These are phyloP conservation scores for Bjerkandera adusta DNA, from an alignment of 1,284 basidiomycete species.

Conservation along the genomic window DNA sequence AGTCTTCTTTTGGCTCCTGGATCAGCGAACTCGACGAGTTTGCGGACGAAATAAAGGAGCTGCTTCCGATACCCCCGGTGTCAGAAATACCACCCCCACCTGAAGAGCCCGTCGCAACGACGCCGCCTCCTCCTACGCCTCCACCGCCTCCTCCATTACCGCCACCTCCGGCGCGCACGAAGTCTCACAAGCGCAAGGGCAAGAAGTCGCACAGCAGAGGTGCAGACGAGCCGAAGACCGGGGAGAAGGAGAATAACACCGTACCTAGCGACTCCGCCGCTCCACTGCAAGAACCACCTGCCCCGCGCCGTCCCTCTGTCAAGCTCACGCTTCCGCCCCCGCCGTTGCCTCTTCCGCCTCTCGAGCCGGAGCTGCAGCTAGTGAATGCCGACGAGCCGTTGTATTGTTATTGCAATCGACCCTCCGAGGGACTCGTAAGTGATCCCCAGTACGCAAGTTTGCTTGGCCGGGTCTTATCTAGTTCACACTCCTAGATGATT, in stretches of 20 bases:
- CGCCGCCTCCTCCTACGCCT: slow-evolving; percentile 3
- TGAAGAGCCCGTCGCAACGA: background rate
- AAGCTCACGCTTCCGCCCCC: slow-evolving; percentile 24
- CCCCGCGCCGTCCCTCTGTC: background rate
- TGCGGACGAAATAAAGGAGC: slow-evolving; percentile 20
- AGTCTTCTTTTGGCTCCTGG: slow-evolving; percentile 41
- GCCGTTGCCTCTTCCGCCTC: slow-evolving; percentile 18
- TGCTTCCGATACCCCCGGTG: slow-evolving; percentile 1
- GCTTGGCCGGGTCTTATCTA: slow-evolving; percentile 8
- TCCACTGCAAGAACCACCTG: background rate
- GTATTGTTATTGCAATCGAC: slow-evolving; percentile 77
- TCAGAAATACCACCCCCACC: background rate
- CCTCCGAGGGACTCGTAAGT: slow-evolving; percentile 71
- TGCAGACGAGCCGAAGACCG: no score
- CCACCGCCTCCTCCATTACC: slow-evolving; percentile 24
- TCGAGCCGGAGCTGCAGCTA: slow-evolving; percentile 6
- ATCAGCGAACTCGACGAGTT: slow-evolving; percentile 16
- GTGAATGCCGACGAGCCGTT: slow-evolving; percentile 50
- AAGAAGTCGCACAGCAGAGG: no score
- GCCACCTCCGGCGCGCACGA: slow-evolving; percentile 2
- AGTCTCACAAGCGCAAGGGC: no score
- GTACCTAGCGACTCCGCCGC: no score
- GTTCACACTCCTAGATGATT: slow-evolving; percentile 62
- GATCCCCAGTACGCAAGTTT: slow-evolving; percentile 21
- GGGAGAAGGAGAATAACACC: no score